Percentiles rank a stretch among this genome's conserved stretches.
These are phyloP conservation scores for Neofusicoccum laricinum DNA, from an alignment of 2,329 filamentous ascomycete species.

Conservation along the genomic window DNA sequence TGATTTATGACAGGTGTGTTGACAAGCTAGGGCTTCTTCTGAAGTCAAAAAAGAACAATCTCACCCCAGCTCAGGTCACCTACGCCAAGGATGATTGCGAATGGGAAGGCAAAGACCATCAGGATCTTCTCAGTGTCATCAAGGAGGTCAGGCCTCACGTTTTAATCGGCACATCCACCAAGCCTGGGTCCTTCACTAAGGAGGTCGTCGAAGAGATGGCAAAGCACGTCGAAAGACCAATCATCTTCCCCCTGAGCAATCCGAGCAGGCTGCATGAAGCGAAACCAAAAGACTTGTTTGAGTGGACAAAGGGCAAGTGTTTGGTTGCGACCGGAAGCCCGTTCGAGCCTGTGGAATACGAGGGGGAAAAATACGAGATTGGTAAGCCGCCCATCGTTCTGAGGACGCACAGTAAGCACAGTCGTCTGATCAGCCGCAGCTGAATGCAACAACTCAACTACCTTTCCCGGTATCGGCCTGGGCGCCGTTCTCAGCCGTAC, in stretches of 20 bases:
- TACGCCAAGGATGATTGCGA: slow-evolving; percentile 65
- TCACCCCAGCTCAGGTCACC: slow-evolving; percentile 64
- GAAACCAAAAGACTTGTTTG: slow-evolving; percentile 68
- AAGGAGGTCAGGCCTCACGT: slow-evolving; percentile 73
- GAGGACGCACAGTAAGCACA: no score
- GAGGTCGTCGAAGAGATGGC: slow-evolving; percentile 74
- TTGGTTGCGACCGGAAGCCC: slow-evolving; percentile 82
- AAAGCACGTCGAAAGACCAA: slow-evolving; percentile 68
- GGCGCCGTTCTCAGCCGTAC: slow-evolving; percentile 71
- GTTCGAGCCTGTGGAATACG: slow-evolving; percentile 68
- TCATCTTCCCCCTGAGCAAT: slow-evolving; percentile 84
- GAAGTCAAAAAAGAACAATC: slow-evolving; percentile 56
- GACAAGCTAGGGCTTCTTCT: slow-evolving; percentile 79
- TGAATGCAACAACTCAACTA: slow-evolving; percentile 86
- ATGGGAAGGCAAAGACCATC: slow-evolving; percentile 58
- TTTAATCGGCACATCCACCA: slow-evolving; percentile 79
- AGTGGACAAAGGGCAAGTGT: slow-evolving; percentile 75
- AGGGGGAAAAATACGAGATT: slow-evolving; percentile 54
- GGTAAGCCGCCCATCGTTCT: slow-evolving; percentile 33
- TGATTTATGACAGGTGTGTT: slow-evolving; percentile 57
- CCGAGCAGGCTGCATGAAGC: slow-evolving; percentile 83
- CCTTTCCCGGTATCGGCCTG: slow-evolving; percentile 82
- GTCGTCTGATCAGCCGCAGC: slow-evolving; percentile 43
- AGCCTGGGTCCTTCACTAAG: slow-evolving; percentile 72
- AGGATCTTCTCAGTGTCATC: slow-evolving; percentile 64